phyloP scores from a whole-genome alignment of 148 eudicot genomes.

The Camellia sinensis region DNA sequence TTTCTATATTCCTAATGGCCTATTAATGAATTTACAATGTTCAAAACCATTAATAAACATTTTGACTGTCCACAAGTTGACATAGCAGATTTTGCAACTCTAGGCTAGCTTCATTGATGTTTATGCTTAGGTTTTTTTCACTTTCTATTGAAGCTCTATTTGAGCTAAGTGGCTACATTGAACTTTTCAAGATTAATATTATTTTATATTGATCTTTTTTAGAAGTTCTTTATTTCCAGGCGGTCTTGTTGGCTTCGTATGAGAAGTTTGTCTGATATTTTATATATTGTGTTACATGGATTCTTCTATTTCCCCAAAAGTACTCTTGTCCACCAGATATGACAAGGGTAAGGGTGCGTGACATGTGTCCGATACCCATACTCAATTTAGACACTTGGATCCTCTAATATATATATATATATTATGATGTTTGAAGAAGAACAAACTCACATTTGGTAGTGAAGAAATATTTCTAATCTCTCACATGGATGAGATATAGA shows the following conservation, averaged over 20 bases:
- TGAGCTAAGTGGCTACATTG: not conserved
- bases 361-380: too few species aligned
- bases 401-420: too few species aligned
- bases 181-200: not conserved
- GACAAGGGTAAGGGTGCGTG: too few species aligned
- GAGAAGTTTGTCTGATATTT: not conserved
- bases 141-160: not conserved
- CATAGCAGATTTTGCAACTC: not conserved
- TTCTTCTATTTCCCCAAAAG: too few species aligned
- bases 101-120: not conserved
- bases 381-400: too few species aligned
- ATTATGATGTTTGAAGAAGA: too few species aligned
- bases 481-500: too few species aligned
- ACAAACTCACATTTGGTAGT: too few species aligned
- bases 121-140: conserved; percentile 9
- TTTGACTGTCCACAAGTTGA: not conserved
- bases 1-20: not conserved
- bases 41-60: not conserved
- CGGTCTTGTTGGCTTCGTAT: not conserved
- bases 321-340: too few species aligned
- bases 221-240: not conserved
- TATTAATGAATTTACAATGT: not conserved
- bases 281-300: not conserved
- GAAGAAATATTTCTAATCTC: too few species aligned
- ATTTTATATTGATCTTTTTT: not conserved